Conservation (phyloP, 2,329 filamentous ascomycete species). For the Sclerotinia borealis region DNA sequence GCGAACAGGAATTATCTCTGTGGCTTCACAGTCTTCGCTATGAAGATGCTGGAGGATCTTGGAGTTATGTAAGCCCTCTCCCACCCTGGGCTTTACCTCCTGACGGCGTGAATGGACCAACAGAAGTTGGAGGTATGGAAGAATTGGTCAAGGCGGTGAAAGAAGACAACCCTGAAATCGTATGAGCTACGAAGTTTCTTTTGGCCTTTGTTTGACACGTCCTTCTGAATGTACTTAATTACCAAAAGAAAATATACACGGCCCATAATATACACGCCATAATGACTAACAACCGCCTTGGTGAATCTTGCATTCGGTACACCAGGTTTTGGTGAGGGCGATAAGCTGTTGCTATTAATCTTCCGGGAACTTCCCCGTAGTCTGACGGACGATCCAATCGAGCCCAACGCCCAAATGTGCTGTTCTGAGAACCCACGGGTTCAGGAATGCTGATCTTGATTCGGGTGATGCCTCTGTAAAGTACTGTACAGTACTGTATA, state of each 20-base stretch:
- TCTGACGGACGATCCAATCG: background rate
- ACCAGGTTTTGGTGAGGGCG: background rate
- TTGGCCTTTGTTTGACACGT: background rate
- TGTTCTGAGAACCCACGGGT: background rate
- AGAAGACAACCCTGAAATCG: conserved; percentile 31
- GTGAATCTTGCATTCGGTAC: background rate
- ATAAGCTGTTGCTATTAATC: background rate
- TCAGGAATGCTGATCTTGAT: background rate
- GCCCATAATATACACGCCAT: background rate
- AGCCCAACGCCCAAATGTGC: background rate
- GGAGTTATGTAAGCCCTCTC: conserved; percentile 81
- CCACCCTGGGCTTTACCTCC: conserved; percentile 86
- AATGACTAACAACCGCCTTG: background rate
- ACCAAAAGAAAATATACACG: background rate
- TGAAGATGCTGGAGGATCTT: conserved; percentile 72
- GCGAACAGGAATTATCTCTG: conserved; percentile 80
- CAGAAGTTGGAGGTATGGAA: conserved; percentile 56
- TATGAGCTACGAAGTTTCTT: conserved; percentile 12
- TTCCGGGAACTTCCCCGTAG: background rate
- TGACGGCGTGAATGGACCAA: conserved; percentile 50
- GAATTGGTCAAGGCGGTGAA: conserved; percentile 48
- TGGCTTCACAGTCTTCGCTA: conserved; percentile 93
- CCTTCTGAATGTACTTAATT: background rate
- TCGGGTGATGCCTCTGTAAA: background rate
- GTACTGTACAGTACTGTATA: too few relatives aligned